Conservation (phyloP, 306 rosid genomes). For the Dryas alaskensis region DNA sequence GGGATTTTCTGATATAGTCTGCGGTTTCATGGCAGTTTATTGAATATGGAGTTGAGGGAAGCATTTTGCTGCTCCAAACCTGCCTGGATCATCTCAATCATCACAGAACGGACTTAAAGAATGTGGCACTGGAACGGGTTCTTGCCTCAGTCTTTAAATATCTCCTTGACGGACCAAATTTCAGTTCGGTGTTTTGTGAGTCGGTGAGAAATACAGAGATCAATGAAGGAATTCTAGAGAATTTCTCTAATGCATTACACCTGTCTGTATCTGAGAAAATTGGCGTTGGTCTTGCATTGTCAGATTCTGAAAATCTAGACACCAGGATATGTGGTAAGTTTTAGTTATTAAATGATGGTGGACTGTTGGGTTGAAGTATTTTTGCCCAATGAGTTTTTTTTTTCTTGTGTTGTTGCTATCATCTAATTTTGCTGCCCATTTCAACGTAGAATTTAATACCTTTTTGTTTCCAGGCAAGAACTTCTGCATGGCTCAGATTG, state of each 20-base stretch:
- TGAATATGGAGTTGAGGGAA: constrained; percentile 73
- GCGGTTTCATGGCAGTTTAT: constrained; percentile 51
- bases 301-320: constrained; percentile 82
- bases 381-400: not conserved
- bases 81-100: constrained; percentile 70
- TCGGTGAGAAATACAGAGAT: constrained; percentile 61
- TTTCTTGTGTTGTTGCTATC: constrained; percentile 5
- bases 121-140: constrained; percentile 46
- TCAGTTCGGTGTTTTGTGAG: constrained; percentile 75
- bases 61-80: constrained; percentile 75
- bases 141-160: constrained; percentile 56
- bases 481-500: constrained; percentile 82
- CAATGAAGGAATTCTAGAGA: constrained; percentile 57
- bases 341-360: not conserved
- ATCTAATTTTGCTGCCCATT: not conserved
- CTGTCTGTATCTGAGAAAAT: constrained; percentile 71
- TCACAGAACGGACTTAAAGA: constrained; percentile 47
- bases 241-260: constrained; percentile 54
- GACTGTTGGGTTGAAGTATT: not conserved
- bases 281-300: constrained; percentile 77
- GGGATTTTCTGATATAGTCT: constrained; percentile 20
- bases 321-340: constrained; percentile 66
- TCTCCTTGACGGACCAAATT: constrained; percentile 77
- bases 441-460: constrained; percentile 6
- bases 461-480: constrained; percentile 57